Base-by-base conservation (phyloP, 2,329 filamentous ascomycete species). In the Fusarium secorum region DNA sequence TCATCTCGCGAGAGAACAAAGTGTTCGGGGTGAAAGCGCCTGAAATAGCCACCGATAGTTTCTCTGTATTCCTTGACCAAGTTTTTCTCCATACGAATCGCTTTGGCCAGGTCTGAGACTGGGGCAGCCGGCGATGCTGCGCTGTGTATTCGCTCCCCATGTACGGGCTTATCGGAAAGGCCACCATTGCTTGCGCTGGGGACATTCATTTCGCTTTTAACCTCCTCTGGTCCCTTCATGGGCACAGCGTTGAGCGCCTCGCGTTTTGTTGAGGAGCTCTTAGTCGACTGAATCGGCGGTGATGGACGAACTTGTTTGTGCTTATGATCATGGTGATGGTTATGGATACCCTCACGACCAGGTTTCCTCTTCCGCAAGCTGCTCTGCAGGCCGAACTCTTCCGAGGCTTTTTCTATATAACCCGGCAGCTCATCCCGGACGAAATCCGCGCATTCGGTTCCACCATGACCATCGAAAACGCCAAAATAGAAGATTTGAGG, bases 401-500 rank as follows among this genome's bases (percentile, higher is more conserved):
- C 84, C 0, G 93, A 93, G 0, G 94, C 89, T 72, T 93, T 87
- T 80, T 99, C 95, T 38, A 99, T 90, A 79, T 98, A 98, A 14
- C 89, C 88, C 79, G 98, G 96, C 66, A 99, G 83, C 77, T 92
- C 89, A 66, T 98, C 93, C 63, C 90, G 87, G 72, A 98, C 81
- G 75, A 97, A 98, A 22, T 91, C 90, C 65, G 94, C 94, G 80
- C 96, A 98, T 79, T 97, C 93, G 24, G 85, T 88, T 24, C 96
- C 96, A 14, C 96, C 96, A 82, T 99, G 96, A 5, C 96, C 96
- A 80, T 99, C 96, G 77, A 98, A 99, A 3, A 98, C 90, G 3
- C 89, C 95, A 85, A 98, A 99, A 81, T 98, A 99, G 81, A 99
- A 99, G 36, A 98, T 91, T 79, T 98, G 95, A 3, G 95, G 95